Conservation (phyloP, 129 eudicot genomes). For the Smallanthus sonchifolius region DNA sequence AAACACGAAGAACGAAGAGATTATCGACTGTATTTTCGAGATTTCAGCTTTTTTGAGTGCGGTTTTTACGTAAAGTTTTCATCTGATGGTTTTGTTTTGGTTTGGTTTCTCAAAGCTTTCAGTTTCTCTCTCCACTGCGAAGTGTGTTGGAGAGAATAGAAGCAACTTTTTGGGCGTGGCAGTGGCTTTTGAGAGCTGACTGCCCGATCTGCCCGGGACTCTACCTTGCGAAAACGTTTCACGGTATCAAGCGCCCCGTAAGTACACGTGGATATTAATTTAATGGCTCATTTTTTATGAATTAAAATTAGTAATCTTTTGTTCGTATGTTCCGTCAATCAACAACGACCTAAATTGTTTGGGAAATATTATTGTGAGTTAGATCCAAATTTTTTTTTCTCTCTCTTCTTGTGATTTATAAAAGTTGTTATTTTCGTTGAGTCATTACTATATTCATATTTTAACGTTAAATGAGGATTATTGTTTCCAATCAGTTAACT, state of each 20-base stretch:
- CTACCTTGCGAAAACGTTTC: not conserved
- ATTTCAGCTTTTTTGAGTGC: not conserved
- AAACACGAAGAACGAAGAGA: not conserved
- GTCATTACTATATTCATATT: too few relatives aligned
- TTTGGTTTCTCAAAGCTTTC: not conserved
- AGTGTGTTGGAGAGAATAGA: constrained; percentile 4
- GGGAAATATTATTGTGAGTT: not conserved
- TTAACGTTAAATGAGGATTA: too few relatives aligned
- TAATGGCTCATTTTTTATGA: not conserved
- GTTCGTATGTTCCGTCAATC: not conserved
- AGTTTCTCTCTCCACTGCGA: not conserved
- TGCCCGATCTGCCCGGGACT: constrained; percentile 1
- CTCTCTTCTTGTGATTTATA: too few relatives aligned
- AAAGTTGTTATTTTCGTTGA: too few relatives aligned
- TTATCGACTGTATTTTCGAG: not conserved
- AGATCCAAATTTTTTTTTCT: too few relatives aligned
- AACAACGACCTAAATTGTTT: too few relatives aligned
- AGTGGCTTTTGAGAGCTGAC: constrained; percentile 4
- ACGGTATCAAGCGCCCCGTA: constrained; percentile 9
- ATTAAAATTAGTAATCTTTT: not conserved
- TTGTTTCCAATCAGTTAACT: too few relatives aligned
- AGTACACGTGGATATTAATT: constrained; percentile 6
- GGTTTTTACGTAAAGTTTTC: not conserved
- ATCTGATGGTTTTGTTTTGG: not conserved
- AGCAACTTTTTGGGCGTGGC: constrained; percentile 8